A percentile compares a stretch with the other conserved stretches of the same genome.
These are phyloP conservation scores for Candida cerambycidarum DNA, from an alignment of 805 yeast species.

Conservation along the genomic window DNA sequence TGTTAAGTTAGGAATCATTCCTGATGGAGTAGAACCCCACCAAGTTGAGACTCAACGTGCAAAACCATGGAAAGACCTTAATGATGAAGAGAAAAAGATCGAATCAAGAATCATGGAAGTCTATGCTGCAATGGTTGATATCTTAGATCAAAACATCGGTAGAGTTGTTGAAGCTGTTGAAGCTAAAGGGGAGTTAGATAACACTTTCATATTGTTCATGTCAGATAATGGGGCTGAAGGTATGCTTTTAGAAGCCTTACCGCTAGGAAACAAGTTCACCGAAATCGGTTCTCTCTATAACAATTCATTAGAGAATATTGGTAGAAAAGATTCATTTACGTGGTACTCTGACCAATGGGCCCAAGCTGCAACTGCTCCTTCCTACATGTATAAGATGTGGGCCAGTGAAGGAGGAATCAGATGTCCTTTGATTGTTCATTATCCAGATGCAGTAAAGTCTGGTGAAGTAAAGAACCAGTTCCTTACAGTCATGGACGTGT, in stretches of 20 bases:
- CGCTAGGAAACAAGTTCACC: slow-evolving; percentile 20
- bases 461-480: slow-evolving; percentile 42
- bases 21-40: slow-evolving; percentile 45
- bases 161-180: slow-evolving; percentile 45
- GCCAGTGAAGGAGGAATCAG: slow-evolving; percentile 61
- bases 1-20: slow-evolving; percentile 45
- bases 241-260: slow-evolving; percentile 55
- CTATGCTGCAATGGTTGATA: slow-evolving; percentile 66
- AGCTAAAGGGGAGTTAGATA: slow-evolving; percentile 45
- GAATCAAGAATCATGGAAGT: slow-evolving; percentile 52
- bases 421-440: slow-evolving; percentile 51
- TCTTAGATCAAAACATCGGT: slow-evolving; percentile 53
- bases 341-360: slow-evolving; percentile 62
- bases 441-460: slow-evolving; percentile 35
- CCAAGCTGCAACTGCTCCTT: slow-evolving; percentile 61
- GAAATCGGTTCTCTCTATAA: slow-evolving; percentile 23
- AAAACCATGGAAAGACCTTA: slow-evolving; percentile 45
- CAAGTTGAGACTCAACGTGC: slow-evolving; percentile 41
- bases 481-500: slow-evolving; percentile 58
- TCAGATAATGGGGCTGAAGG: slow-evolving; percentile 70
- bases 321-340: slow-evolving; percentile 46
- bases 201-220: slow-evolving; percentile 58
- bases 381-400: slow-evolving; percentile 55
- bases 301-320: slow-evolving; percentile 48
- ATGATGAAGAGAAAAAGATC: slow-evolving; percentile 31